phyloP scores from a whole-genome alignment of 768 basidiomycete species.

The Gyrodon lividus region DNA sequence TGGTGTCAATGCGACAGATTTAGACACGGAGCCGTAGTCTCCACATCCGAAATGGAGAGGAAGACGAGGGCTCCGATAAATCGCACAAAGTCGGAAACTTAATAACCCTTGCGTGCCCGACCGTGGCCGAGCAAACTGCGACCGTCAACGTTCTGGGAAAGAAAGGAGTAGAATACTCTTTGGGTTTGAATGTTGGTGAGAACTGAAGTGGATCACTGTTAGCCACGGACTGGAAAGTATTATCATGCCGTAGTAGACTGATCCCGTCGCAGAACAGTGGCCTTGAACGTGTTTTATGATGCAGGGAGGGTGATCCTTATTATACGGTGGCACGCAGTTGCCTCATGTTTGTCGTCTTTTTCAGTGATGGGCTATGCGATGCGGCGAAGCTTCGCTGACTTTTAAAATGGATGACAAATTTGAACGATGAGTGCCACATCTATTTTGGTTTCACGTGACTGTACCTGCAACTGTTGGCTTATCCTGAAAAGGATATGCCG shows the following conservation, averaged over 20 bases:
- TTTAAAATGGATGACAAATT: conserved; percentile 11
- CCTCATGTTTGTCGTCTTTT: background rate
- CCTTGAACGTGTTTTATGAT: too few relatives aligned
- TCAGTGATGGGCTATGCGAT: too few relatives aligned
- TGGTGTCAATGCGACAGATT: background rate
- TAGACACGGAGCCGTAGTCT: background rate
- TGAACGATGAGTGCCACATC: conserved; percentile 22
- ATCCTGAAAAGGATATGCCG: conserved; percentile 31
- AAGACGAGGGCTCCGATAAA: background rate
- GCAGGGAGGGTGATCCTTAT: too few relatives aligned
- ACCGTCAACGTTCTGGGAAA: conserved; percentile 4
- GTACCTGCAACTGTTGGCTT: conserved; percentile 25
- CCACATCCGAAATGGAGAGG: background rate
- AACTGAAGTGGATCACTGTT: background rate
- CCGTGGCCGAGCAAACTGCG: conserved; percentile 12
- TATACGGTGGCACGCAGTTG: background rate
- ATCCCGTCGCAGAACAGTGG: background rate
- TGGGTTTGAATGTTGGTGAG: background rate
- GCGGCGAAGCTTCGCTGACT: conserved; percentile 29
- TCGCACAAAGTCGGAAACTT: conserved; percentile 1
- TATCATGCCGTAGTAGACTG: background rate
- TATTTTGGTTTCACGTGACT: conserved; percentile 26
- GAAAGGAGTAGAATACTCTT: background rate
- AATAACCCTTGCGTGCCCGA: background rate
- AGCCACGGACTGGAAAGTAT: background rate